phyloP scores from a whole-genome alignment of 2,329 filamentous ascomycete species.

The Trichophyton simii region DNA sequence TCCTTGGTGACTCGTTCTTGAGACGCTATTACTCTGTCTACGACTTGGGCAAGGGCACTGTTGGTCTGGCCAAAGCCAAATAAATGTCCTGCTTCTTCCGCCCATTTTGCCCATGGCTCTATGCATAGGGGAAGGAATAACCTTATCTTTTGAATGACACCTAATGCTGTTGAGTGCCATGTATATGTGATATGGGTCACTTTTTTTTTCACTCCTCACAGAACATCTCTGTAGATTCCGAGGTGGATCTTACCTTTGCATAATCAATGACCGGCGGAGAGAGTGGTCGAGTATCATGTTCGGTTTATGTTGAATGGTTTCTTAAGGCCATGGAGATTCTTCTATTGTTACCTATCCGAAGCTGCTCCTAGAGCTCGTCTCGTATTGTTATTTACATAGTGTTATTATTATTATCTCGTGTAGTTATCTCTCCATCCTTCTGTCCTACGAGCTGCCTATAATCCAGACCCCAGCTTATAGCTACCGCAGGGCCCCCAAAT shows the following conservation, averaged over 20 bases:
- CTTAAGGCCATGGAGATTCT: neutral
- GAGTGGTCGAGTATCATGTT: neutral
- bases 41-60: constrained; percentile 75
- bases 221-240: neutral
- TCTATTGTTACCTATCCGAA: neutral
- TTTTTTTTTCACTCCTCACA: neutral
- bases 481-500: neutral
- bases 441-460: neutral
- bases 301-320: neutral
- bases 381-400: neutral
- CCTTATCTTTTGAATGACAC: neutral
- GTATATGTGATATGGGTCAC: neutral
- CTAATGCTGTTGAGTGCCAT: neutral
- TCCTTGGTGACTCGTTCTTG: constrained; percentile 61
- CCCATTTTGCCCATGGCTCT: neutral
- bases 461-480: neutral
- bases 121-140: neutral
- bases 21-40: constrained; percentile 71
- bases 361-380: neutral
- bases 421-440: neutral
- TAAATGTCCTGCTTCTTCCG: neutral
- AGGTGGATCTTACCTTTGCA: neutral
- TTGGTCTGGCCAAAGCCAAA: constrained; percentile 64
- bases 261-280: neutral
- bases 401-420: neutral